Base-by-base conservation (phyloP, 805 yeast genomes). In the Hemisphaericaspora nanyangensis region DNA sequence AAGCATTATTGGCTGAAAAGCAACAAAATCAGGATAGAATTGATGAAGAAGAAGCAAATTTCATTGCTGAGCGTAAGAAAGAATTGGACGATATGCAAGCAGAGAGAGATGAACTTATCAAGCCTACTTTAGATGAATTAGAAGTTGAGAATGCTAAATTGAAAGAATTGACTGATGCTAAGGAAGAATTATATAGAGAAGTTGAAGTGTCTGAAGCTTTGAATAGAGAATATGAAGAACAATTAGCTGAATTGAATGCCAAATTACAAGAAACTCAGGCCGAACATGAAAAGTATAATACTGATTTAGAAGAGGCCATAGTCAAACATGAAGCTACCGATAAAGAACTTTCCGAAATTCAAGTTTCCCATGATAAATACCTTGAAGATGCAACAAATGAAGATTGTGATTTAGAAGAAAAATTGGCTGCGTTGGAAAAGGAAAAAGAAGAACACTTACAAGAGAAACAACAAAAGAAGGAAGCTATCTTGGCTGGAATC, bases 101-200 rank as follows among this genome's bases (percentile, higher is more conserved):
- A 11, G 81, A 74, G 49, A 70, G 71, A 48, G 81, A 77, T 49
- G 76, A 64, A 40, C 71, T 70, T 35, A 55, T 79, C 47, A 70
- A 74, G 35, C 86, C 86, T 34, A 57, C 72, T 16, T 65, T 77
- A 49, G 78, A 68, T 27, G 80, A 74, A 49, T 64, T 77, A 50
- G 68, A 65, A 44, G 50, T 50, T 22, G 85, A 80, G 60, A 67
- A 69, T 26, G 63, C 61, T 18, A 71, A 72, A 45, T 66, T 80
- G 52, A 60, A 64, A 35, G 73, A 70, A n/a, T 63, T 79, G 48
- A 70, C 72, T 30, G 61, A 71, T 40, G 72, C 75, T 43, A 74
- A 76, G 54, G 65, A 64, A 34, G 76, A 70, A 35, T 59, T 65
- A 45, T 55, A 66, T 15, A 67, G 68, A 41, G 74, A 69, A 28